Conservation (phyloP, 768 basidiomycete species). For the Mycena epipterygia region DNA sequence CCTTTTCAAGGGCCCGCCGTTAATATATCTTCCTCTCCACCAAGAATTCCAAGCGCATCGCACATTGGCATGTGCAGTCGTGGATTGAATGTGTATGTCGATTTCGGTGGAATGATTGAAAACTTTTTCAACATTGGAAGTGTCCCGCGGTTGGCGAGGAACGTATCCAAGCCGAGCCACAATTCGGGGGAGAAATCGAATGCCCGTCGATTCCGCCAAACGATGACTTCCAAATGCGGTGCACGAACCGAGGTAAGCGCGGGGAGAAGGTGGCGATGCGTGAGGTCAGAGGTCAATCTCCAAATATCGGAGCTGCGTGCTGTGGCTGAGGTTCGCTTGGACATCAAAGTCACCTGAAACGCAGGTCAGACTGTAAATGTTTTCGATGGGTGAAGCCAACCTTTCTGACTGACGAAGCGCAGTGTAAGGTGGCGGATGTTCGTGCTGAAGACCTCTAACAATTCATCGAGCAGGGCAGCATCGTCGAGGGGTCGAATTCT, state of each 20-base stretch:
- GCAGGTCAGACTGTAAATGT: neutral
- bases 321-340: constrained; percentile 8
- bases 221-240: constrained; percentile 15
- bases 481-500: constrained; percentile 26
- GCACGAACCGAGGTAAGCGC: constrained; percentile 7
- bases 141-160: constrained; percentile 10
- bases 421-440: constrained; percentile 24
- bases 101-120: neutral
- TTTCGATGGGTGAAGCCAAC: neutral
- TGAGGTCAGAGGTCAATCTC: constrained; percentile 29
- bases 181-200: constrained; percentile 8
- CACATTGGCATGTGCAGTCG: constrained; percentile 25
- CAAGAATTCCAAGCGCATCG: constrained; percentile 19
- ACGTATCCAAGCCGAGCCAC: constrained; percentile 19
- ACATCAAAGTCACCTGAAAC: constrained; percentile 23
- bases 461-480: constrained; percentile 15
- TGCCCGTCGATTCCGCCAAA: constrained; percentile 26
- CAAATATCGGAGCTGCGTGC: constrained; percentile 21
- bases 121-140: constrained; percentile 16
- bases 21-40: constrained; percentile 15
- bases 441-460: constrained; percentile 16
- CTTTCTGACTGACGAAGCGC: constrained; percentile 22
- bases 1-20: no score
- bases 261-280: constrained; percentile 15
- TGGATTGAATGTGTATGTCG: constrained; percentile 13